Evolutionary conservation across 2,329 filamentous ascomycete genomes (phyloP).

Genomic region (Dactylellina haptotyla): DNA sequence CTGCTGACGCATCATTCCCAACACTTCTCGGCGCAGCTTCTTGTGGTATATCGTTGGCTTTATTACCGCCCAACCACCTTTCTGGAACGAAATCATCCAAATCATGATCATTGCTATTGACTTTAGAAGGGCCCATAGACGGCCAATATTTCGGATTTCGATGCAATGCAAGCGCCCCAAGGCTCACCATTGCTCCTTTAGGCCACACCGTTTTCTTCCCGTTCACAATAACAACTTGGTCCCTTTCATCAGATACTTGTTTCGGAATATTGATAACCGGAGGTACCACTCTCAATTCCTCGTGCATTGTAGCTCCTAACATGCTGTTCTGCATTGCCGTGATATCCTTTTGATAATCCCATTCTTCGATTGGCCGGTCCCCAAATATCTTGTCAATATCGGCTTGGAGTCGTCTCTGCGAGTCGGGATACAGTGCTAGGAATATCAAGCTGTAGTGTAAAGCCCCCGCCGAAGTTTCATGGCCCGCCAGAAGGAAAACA

Average conservation of each 20-base stretch:
- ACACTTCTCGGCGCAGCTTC: background rate
- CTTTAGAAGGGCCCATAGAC: constrained; percentile 49
- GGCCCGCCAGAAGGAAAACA: constrained; percentile 75
- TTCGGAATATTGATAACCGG: constrained; percentile 79
- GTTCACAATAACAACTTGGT: constrained; percentile 70
- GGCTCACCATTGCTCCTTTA: constrained; percentile 66
- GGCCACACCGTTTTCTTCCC: constrained; percentile 71
- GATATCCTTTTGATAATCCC: constrained; percentile 59
- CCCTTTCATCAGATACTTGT: constrained; percentile 60
- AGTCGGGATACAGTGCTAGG: constrained; percentile 72
- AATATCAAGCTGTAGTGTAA: constrained; percentile 76
- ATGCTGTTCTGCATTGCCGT: constrained; percentile 50
- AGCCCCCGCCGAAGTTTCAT: constrained; percentile 81
- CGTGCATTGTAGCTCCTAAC: constrained; percentile 40
- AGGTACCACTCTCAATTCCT: constrained; percentile 65
- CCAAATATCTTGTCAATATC: constrained; percentile 69
- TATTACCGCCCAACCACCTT: constrained; percentile 70
- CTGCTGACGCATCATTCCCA: constrained; percentile 4
- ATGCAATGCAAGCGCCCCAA: constrained; percentile 70
- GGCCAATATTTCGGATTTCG: constrained; percentile 80
- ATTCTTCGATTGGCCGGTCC: constrained; percentile 53
- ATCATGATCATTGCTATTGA: constrained; percentile 60
- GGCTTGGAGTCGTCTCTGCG: constrained; percentile 73
- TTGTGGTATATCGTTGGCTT: constrained; percentile 49
- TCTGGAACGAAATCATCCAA: constrained; percentile 76